phyloP scores from a whole-genome alignment of 495 filamentous ascomycete genomes.

The Aspergillus ellipticus region DNA sequence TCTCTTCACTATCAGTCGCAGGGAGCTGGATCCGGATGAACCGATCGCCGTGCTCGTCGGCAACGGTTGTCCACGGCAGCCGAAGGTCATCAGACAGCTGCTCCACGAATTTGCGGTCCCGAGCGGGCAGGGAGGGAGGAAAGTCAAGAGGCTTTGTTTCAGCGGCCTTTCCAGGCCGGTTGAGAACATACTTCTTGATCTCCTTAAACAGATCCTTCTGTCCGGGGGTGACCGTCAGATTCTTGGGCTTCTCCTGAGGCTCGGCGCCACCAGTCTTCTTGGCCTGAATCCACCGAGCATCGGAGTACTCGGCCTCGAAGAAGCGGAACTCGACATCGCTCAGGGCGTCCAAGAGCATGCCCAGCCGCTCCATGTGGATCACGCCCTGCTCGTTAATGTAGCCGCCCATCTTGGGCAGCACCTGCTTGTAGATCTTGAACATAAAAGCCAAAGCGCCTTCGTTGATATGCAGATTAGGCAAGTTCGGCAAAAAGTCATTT shows the following conservation, averaged over 20 bases:
- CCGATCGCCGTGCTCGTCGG: slow-evolving; percentile 73
- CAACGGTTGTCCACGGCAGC: slow-evolving; percentile 74
- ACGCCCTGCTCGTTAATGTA: slow-evolving; percentile 96
- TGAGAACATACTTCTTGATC: slow-evolving; percentile 76
- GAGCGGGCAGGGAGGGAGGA: slow-evolving; percentile 68
- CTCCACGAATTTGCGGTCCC: slow-evolving; percentile 88
- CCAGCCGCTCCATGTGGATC: slow-evolving; percentile 79
- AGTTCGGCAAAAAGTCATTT: slow-evolving; percentile 97
- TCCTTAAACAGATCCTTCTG: slow-evolving; percentile 79
- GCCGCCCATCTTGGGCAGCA: slow-evolving; percentile 81
- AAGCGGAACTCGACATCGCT: slow-evolving; percentile 82
- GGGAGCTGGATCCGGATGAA: slow-evolving; percentile 75
- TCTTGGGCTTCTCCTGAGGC: slow-evolving; percentile 56
- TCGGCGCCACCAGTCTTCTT: slow-evolving; percentile 60
- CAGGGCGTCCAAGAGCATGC: slow-evolving; percentile 75
- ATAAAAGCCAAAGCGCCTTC: slow-evolving; percentile 93
- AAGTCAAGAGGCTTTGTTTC: slow-evolving; percentile 61
- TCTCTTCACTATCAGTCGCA: slow-evolving; percentile 50
- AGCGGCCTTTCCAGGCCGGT: slow-evolving; percentile 45
- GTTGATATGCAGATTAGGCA: slow-evolving; percentile 97
- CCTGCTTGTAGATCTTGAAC: slow-evolving; percentile 94
- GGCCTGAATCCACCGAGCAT: slow-evolving; percentile 84
- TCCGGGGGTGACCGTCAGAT: slow-evolving; percentile 67
- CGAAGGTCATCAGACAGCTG: slow-evolving; percentile 79
- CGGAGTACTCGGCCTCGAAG: slow-evolving; percentile 85